These are phyloP conservation scores for Crithidia sp. DNA, from an alignment of 208 protist species.

Conservation along the genomic window DNA sequence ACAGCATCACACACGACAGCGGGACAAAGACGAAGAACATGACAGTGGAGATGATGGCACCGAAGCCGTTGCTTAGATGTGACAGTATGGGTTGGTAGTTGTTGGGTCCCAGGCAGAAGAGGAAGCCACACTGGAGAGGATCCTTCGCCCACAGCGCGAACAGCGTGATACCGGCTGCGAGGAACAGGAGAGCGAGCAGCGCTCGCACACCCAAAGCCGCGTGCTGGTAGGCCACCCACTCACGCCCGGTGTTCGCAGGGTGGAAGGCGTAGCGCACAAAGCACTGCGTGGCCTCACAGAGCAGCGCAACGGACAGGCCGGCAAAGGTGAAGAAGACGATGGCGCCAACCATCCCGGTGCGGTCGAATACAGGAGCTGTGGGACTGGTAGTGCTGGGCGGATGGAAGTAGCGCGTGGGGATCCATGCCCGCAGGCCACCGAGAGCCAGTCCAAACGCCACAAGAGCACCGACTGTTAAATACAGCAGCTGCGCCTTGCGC, in stretches of 20 bases:
- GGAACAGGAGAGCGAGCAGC: conserved; percentile 11
- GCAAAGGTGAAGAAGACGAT: conserved; percentile 20
- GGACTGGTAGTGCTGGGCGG: neutral
- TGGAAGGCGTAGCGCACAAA: conserved; percentile 28
- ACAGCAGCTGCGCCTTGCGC: conserved; percentile 26
- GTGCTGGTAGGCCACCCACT: conserved; percentile 23
- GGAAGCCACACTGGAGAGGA: conserved; percentile 8
- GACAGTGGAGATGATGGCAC: conserved; percentile 3
- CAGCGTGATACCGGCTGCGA: conserved; percentile 10
- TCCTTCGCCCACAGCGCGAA: conserved; percentile 17
- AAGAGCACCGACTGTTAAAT: conserved; percentile 5
- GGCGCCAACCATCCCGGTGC: conserved; percentile 7
- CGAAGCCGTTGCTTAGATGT: conserved; percentile 1
- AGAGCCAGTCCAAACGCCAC: neutral
- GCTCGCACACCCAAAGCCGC: conserved; percentile 17
- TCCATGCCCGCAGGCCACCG: conserved; percentile 9
- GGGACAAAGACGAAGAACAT: conserved; percentile 33
- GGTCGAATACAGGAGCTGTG: neutral
- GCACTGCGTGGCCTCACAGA: conserved; percentile 21
- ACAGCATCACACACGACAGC: conserved; percentile 24
- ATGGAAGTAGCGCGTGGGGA: conserved; percentile 4
- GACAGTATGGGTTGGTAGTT: neutral
- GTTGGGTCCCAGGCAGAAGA: conserved; percentile 29
- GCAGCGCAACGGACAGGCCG: conserved; percentile 17
- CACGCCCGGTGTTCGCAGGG: conserved; percentile 13